Evolutionary conservation across 192 early-diverging fungal species (phyloP), one percentile per base, ranked within the genome.

Genomic region (Gigaspora rosea): DNA sequence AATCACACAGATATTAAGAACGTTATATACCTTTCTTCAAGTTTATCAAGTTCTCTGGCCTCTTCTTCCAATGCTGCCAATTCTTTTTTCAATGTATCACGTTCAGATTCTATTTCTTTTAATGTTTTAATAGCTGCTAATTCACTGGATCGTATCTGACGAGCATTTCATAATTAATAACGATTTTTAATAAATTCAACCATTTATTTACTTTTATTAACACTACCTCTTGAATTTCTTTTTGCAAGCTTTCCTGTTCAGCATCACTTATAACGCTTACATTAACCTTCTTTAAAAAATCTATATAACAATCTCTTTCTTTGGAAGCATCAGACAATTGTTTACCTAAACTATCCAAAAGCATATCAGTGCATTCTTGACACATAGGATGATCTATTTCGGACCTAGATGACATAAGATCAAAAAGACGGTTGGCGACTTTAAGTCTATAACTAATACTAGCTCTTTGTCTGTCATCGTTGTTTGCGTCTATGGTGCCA

Each of bases 281-380:
- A 54, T 90, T 88, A 6, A 91, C 86, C 18, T 88, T 84, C 33
- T 85, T 82, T 69, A 94, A 80, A 76, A 94, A 92, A 18, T 86
- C 87, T 54, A 90, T 89, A 72, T 95, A 95, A 27, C 90, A 91
- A 79, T 94, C 91, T 59, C 87, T 81, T 80, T 96, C 94, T 57
- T 80, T 83, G n/a, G 85, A 83, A 9, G 91, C 85, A 75, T 96
- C 94, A 0, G 82, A 72, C 18, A 95, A 77, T 63, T 91, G 87
- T 70, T 88, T 89, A 56, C 93, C 91, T 51, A 98, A 77, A 36
- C 85, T 82, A 11, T 91, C 85, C 61, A 90, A 56, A 67, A 97
- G 77, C 76, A 91, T 90, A 65, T 95, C 94, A 0, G 95, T 92
- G 76, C 97, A 98, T 63, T 95, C 95, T 74, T 93, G 89, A 79